These are phyloP conservation scores for Zasmidium angulare DNA, from an alignment of 2,329 filamentous ascomycete species.

Conservation along the genomic window DNA sequence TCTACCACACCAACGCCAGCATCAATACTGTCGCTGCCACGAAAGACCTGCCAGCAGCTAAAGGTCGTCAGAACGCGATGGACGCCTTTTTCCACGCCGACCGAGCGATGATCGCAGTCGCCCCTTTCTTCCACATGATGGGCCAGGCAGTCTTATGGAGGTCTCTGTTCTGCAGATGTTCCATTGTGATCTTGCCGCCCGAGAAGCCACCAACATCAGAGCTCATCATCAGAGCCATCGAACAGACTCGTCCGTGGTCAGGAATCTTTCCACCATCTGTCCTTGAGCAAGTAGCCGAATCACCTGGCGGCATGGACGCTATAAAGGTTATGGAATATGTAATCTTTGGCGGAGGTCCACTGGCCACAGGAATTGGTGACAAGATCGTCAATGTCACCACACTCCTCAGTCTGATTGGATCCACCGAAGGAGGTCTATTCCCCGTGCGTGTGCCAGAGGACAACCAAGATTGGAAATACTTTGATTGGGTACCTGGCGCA, in stretches of 20 bases:
- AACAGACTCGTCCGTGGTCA: constrained; percentile 10
- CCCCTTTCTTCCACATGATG: constrained; percentile 24
- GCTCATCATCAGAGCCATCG: constrained; percentile 11
- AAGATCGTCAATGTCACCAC: constrained; percentile 14
- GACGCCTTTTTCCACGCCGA: constrained; percentile 9
- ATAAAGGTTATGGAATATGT: constrained; percentile 12
- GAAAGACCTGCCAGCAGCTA: constrained; percentile 6
- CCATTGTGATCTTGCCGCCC: constrained; percentile 13
- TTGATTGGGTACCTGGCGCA: constrained; percentile 22
- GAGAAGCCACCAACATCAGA: constrained; percentile 17
- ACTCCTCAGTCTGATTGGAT: constrained; percentile 16
- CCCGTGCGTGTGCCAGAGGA: constrained; percentile 20
- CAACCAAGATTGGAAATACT: constrained; percentile 21
- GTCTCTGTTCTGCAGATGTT: constrained; percentile 10
- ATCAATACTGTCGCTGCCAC: constrained; percentile 17
- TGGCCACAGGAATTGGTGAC: constrained; percentile 14
- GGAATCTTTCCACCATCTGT: constrained; percentile 18
- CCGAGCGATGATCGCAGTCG: constrained; percentile 11
- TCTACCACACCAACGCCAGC: constrained; percentile 18
- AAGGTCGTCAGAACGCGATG: constrained; percentile 11
- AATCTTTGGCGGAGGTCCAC: constrained; percentile 22
- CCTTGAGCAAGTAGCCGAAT: constrained; percentile 17
- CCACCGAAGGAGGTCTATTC: constrained; percentile 21
- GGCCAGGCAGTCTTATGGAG: constrained; percentile 15
- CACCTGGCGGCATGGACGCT: constrained; percentile 17